Percentiles rank a stretch among this genome's conserved stretches.
phyloP scores from a whole-genome alignment of 108 stramenopile species.

The Pinguiococcus pyrenoidosus region DNA sequence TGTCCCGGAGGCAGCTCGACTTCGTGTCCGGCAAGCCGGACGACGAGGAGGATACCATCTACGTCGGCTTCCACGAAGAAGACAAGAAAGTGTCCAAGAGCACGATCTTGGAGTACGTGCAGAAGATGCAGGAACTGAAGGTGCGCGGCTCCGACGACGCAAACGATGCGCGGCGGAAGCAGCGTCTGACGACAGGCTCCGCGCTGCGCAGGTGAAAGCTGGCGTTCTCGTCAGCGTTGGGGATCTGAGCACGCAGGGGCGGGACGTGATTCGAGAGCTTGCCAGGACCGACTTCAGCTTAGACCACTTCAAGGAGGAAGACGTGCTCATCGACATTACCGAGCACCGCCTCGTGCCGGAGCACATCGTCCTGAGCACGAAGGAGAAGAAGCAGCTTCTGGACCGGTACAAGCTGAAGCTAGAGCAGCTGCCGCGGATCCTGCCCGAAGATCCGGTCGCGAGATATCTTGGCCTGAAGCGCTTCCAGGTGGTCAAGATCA shows the following conservation, averaged over 20 bases:
- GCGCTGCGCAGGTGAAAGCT: too few relatives aligned
- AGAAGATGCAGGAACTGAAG: slow-evolving; percentile 66
- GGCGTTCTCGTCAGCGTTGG: too few relatives aligned
- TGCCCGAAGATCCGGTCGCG: slow-evolving; percentile 90
- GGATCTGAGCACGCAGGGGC: too few relatives aligned
- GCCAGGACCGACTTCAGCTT: slow-evolving; percentile 71
- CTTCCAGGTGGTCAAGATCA: slow-evolving; percentile 96
- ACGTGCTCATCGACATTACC: slow-evolving; percentile 96
- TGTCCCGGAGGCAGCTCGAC: not conserved
- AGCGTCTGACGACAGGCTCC: too few relatives aligned
- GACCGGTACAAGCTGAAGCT: slow-evolving; percentile 92
- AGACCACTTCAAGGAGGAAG: slow-evolving; percentile 95
- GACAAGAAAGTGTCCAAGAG: slow-evolving; percentile 86
- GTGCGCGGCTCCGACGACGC: too few relatives aligned
- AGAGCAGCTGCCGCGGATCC: slow-evolving; percentile 94
- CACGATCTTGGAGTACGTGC: slow-evolving; percentile 73
- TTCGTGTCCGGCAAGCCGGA: too few relatives aligned
- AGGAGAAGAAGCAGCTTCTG: slow-evolving; percentile 82
- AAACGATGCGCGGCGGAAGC: too few relatives aligned
- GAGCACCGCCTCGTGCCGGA: slow-evolving; percentile 72
- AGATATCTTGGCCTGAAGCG: slow-evolving; percentile 93
- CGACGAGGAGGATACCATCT: not conserved
- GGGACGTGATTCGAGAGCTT: too few relatives aligned
- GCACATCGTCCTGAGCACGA: slow-evolving; percentile 58
- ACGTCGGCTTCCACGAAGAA: slow-evolving; percentile 82